These are phyloP conservation scores for Gaultheria prostrata DNA, from an alignment of 148 eudicot species.

Conservation along the genomic window DNA sequence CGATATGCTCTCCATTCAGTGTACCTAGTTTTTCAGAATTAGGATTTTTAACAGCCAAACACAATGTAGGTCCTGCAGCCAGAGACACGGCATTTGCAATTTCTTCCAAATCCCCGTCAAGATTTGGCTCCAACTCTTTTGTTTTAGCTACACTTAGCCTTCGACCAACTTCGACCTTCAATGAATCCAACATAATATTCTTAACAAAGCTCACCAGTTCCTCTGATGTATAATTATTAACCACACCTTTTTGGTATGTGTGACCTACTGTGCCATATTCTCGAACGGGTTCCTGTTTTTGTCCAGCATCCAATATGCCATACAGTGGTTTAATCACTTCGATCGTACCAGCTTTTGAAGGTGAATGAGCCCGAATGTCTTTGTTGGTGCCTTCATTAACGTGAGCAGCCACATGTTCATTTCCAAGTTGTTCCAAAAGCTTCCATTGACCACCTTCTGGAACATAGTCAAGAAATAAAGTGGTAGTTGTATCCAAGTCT, in stretches of 20 bases:
- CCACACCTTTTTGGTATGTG: slow-evolving; percentile 22
- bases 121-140: slow-evolving; percentile 47
- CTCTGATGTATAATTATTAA: slow-evolving; percentile 21
- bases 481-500: slow-evolving; percentile 38
- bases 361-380: slow-evolving; percentile 18
- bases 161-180: slow-evolving; percentile 68
- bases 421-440: slow-evolving; percentile 48
- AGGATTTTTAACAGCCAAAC: slow-evolving; percentile 23
- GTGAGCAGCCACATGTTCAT: slow-evolving; percentile 24
- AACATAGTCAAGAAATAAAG: slow-evolving; percentile 59
- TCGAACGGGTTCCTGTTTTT: slow-evolving; percentile 33
- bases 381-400: slow-evolving; percentile 15
- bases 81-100: slow-evolving; percentile 59
- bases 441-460: slow-evolving; percentile 79
- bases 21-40: slow-evolving; percentile 30
- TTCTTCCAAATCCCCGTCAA: slow-evolving; percentile 57
- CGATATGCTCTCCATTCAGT: slow-evolving; percentile 43
- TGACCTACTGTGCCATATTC: slow-evolving; percentile 25
- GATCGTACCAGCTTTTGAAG: slow-evolving; percentile 24
- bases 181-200: slow-evolving; percentile 45
- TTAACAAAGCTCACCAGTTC: slow-evolving; percentile 37
- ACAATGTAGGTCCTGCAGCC: slow-evolving; percentile 34
- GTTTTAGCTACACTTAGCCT: slow-evolving; percentile 47
- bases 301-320: slow-evolving; percentile 56
- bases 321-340: slow-evolving; percentile 69